Evolutionary conservation across 139 green algal genomes (phyloP), one percentile per base, ranked within the genome.

Genomic region (Volvox reticuliferus): DNA sequence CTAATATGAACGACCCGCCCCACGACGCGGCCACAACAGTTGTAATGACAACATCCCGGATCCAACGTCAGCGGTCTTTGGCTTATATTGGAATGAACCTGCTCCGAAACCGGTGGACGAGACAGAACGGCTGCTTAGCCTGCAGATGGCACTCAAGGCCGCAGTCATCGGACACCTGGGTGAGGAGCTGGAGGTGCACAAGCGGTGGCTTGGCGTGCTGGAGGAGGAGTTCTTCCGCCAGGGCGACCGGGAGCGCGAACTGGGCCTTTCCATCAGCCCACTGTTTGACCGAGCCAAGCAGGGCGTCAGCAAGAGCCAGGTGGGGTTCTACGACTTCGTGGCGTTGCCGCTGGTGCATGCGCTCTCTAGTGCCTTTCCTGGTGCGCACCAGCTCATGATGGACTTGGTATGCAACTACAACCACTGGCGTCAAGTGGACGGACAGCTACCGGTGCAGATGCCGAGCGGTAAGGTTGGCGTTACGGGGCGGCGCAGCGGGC

Each of bases 91-190:
- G 78, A 36, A 37, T 1, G 78, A 84, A 0, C 78, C 78, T 26
- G 12, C 88, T 36, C 81, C 69, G 26, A 61, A 68, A 68, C 86
- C 86, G 13, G 55, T 88, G 21, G 87, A 92, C 82, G 88, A 94
- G 6, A 79, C 62, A 22, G 87, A 93, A 79, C 79, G 87, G 33
- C 55, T 92, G 87, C 69, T 93, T 35, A 90, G n/a, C 28, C 77
- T 96, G 73, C 93, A 96, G 87, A 36, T 91, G 79, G 94, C 88
- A 1, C 77, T 97, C 85, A 97, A 97, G 89, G 93, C 78, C 69
- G 90, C 93, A 1, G 95, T 96, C 89, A 71, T 97, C 19, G 95
- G 95, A 1, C 95, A 96, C 89, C 71, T 94, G 55, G 81, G 91
- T 6, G 90, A 91, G 35, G 88, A 83, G 32, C 87, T 94, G 50